Conservation (phyloP, 768 basidiomycete species). For the Amyloporia xantha region DNA sequence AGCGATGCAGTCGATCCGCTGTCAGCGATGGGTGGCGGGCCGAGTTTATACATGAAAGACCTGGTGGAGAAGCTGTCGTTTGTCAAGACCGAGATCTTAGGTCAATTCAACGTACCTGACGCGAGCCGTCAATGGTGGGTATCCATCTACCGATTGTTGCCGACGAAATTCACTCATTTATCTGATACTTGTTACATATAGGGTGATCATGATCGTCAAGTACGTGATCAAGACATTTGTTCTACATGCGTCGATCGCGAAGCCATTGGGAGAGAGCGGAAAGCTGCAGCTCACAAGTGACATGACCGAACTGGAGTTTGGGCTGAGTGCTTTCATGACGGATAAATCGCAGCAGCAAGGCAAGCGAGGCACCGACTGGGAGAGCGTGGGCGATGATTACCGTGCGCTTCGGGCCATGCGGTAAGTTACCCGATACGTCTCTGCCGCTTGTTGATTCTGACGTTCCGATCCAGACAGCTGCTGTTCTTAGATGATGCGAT, state of each 20-base stretch:
- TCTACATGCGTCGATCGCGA: constrained; percentile 88
- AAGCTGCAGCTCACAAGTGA: constrained; percentile 93
- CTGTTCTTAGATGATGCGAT: constrained; percentile 80
- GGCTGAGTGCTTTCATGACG: constrained; percentile 70
- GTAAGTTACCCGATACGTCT: constrained; percentile 46
- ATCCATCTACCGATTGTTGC: background rate
- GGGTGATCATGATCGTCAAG: constrained; percentile 48
- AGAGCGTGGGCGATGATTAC: constrained; percentile 83
- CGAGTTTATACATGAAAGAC: constrained; percentile 89
- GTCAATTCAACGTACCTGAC: constrained; percentile 66
- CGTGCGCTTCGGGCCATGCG: constrained; percentile 78
- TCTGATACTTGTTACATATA: constrained; percentile 8
- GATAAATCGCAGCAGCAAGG: constrained; percentile 44
- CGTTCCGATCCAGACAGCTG: constrained; percentile 60
- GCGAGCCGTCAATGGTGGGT: constrained; percentile 67
- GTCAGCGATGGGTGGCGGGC: constrained; percentile 46
- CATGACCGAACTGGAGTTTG: constrained; percentile 96
- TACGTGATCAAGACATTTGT: constrained; percentile 84
- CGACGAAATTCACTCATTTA: background rate
- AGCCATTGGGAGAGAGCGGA: constrained; percentile 85
- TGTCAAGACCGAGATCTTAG: constrained; percentile 71
- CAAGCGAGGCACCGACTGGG: constrained; percentile 61
- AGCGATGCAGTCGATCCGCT: constrained; percentile 61
- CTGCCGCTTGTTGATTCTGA: background rate
- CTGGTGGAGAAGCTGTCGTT: constrained; percentile 82